Conservation (phyloP, 1,284 basidiomycete genomes). For the Ustilago shanxiensis region DNA sequence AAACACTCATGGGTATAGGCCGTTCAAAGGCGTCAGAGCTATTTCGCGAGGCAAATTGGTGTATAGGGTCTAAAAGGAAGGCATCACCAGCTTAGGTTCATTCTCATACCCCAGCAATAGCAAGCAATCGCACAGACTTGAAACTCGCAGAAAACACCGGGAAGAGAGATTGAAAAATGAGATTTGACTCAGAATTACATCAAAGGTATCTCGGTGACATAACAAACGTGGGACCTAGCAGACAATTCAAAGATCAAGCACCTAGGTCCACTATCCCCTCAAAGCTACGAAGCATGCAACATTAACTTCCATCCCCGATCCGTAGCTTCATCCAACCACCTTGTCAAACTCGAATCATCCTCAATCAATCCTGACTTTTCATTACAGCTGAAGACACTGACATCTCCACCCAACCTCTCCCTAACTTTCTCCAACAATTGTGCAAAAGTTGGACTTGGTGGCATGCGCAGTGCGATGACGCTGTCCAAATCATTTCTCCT, state of each 20-base stretch:
- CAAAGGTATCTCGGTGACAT: slow-evolving; percentile 17
- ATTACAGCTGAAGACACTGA: slow-evolving; percentile 72
- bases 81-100: background rate
- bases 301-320: slow-evolving; percentile 86
- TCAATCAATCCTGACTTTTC: slow-evolving; percentile 76
- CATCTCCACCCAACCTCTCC: slow-evolving; percentile 83
- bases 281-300: slow-evolving; percentile 77
- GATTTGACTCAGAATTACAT: background rate
- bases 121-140: too few relatives aligned
- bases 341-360: slow-evolving; percentile 79
- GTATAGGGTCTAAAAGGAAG: slow-evolving; percentile 43
- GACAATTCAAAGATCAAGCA: background rate
- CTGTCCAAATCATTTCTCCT: slow-evolving; percentile 86
- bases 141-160: too few relatives aligned
- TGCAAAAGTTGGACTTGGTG: slow-evolving; percentile 85
- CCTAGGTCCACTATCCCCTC: background rate
- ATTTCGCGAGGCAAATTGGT: slow-evolving; percentile 64
- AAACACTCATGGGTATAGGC: slow-evolving; percentile 70
- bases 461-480: slow-evolving; percentile 95
- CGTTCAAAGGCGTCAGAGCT: slow-evolving; percentile 77
- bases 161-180: too few relatives aligned
- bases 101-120: background rate
- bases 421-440: slow-evolving; percentile 93
- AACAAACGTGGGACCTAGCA: background rate
- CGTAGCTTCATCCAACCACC: slow-evolving; percentile 77